Evolutionary conservation across 2,329 filamentous ascomycete genomes (phyloP).

Genomic region (Diaporthe citrichinensis): DNA sequence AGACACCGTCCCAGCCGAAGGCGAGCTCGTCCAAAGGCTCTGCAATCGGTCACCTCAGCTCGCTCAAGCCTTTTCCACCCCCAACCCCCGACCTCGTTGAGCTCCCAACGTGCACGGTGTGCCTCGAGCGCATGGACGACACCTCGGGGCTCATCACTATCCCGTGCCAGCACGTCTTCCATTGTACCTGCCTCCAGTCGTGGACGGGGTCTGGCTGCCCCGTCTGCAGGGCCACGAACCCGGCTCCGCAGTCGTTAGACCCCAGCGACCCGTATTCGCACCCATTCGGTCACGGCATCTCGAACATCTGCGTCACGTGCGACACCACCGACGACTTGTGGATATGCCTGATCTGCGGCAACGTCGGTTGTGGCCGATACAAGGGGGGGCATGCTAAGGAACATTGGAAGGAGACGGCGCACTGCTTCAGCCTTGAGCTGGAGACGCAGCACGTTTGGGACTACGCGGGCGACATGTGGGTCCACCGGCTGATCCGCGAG

Average conservation of each 20-base stretch:
- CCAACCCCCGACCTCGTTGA: conserved; percentile 89
- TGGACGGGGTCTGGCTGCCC: conserved; percentile 96
- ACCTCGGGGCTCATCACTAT: conserved; percentile 96
- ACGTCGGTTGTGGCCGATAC: conserved; percentile 93
- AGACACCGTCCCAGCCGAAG: conserved; percentile 70
- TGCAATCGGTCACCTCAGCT: conserved; percentile 55
- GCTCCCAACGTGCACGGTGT: conserved; percentile 95
- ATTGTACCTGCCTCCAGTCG: conserved; percentile 95
- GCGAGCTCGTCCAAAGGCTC: conserved; percentile 47
- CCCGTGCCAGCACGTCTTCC: conserved; percentile 96
- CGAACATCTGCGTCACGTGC: conserved; percentile 85
- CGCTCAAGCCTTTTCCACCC: conserved; percentile 72
- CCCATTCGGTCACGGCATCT: conserved; percentile 71
- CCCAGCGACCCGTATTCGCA: conserved; percentile 64
- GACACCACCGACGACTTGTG: conserved; percentile 87
- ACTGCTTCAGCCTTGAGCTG: conserved; percentile 94
- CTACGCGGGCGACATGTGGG: conserved; percentile 95
- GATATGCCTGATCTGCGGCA: conserved; percentile 95
- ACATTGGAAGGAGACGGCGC: conserved; percentile 90
- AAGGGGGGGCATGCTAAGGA: conserved; percentile 94
- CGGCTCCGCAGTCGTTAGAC: conserved; percentile 56
- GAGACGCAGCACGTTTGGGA: conserved; percentile 98
- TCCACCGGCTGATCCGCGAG: conserved; percentile 93
- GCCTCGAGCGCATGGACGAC: conserved; percentile 97
- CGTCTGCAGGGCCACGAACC: conserved; percentile 88